Conservation (phyloP, 2,329 filamentous ascomycete genomes). For the Trichoderma arundinaceum region DNA sequence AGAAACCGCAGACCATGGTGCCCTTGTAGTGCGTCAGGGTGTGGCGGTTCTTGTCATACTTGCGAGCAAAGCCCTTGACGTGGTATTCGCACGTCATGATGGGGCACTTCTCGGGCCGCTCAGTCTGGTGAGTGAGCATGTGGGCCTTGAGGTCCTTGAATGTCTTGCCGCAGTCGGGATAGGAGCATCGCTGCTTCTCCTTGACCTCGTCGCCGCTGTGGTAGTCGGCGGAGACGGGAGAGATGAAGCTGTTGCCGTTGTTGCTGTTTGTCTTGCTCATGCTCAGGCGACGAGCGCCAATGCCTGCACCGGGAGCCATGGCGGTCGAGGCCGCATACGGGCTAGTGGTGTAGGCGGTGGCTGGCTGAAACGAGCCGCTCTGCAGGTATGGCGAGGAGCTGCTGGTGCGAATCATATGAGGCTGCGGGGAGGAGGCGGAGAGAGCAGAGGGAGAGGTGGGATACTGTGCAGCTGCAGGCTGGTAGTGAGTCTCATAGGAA, state of each 20-base stretch:
- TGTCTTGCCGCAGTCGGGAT: constrained; percentile 80
- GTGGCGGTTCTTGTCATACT: constrained; percentile 96
- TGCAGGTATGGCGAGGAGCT: constrained; percentile 72
- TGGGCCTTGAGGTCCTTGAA: constrained; percentile 95
- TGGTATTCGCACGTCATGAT: constrained; percentile 93
- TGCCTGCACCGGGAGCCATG: constrained; percentile 33
- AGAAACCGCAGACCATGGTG: constrained; percentile 96
- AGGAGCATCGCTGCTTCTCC: constrained; percentile 76
- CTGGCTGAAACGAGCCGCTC: constrained; percentile 58
- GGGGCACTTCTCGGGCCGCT: constrained; percentile 92
- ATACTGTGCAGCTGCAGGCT: constrained; percentile 54
- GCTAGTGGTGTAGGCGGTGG: constrained; percentile 58
- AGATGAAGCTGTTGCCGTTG: constrained; percentile 64
- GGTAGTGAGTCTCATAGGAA: constrained; percentile 56
- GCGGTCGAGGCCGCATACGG: constrained; percentile 56
- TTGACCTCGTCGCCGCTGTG: constrained; percentile 68
- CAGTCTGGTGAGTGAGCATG: constrained; percentile 90
- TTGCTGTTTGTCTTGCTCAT: constrained; percentile 47
- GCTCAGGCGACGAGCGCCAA: constrained; percentile 66
- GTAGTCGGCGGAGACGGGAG: constrained; percentile 63
- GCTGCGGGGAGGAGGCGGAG: constrained; percentile 54
- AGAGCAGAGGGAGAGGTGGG: constrained; percentile 67
- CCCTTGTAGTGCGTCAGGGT: constrained; percentile 96
- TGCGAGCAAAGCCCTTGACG: constrained; percentile 87
- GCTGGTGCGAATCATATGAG: constrained; percentile 55